phyloP scores from a whole-genome alignment of 805 yeast species.

The Candida vartiovaarae region DNA sequence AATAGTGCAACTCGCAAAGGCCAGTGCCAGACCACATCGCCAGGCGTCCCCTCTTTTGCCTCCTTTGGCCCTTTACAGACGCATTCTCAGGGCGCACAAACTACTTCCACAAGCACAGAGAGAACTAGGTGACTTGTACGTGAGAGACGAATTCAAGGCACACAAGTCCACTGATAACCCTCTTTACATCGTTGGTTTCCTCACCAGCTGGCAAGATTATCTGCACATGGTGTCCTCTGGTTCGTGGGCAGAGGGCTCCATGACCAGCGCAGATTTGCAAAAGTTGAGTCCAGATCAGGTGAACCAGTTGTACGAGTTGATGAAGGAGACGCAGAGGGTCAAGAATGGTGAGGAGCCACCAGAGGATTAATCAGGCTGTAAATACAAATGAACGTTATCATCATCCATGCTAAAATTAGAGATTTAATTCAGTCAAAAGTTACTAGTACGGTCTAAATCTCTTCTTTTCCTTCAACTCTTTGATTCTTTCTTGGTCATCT shows the following conservation, averaged over 20 bases:
- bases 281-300: slow-evolving; percentile 86
- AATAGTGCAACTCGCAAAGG: background rate
- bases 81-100: slow-evolving; percentile 77
- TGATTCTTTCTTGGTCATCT: slow-evolving; percentile 83
- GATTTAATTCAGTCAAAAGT: too few relatives aligned
- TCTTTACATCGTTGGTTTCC: slow-evolving; percentile 85
- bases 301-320: slow-evolving; percentile 74
- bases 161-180: slow-evolving; percentile 84
- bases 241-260: slow-evolving; percentile 54
- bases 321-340: slow-evolving; percentile 52
- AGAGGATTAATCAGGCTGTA: background rate
- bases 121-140: slow-evolving; percentile 83
- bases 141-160: slow-evolving; percentile 80
- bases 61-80: slow-evolving; percentile 71
- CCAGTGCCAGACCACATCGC: slow-evolving; percentile 8
- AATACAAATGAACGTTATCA: background rate
- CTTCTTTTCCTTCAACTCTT: slow-evolving; percentile 69
- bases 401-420: too few relatives aligned
- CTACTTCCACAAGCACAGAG: slow-evolving; percentile 62
- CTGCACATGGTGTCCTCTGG: slow-evolving; percentile 51
- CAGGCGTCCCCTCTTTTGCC: slow-evolving; percentile 55
- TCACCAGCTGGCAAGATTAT: slow-evolving; percentile 92
- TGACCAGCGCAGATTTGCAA: slow-evolving; percentile 60
- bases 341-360: slow-evolving; percentile 10
- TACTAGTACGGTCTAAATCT: slow-evolving; percentile 75